Conservation (phyloP, 2,329 filamentous ascomycete genomes). For the Ceratocystis destructans region DNA sequence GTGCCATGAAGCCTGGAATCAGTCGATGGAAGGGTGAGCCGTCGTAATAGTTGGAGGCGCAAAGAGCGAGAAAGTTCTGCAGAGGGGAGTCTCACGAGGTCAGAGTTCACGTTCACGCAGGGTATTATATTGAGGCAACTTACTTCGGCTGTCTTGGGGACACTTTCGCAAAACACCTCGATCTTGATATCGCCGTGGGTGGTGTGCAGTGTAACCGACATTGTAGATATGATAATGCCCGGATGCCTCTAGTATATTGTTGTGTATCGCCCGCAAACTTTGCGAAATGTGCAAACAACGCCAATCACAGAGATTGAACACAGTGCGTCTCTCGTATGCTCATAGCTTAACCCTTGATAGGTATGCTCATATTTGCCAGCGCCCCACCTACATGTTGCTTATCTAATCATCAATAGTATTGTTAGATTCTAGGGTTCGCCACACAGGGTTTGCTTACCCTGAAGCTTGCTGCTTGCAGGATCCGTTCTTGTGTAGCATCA, state of each 20-base stretch:
- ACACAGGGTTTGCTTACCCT: background rate
- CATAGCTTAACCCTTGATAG: background rate
- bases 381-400: background rate
- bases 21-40: slow-evolving; percentile 64
- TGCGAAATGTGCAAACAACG: no score
- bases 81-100: background rate
- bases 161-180: slow-evolving; percentile 89
- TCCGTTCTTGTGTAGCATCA: background rate
- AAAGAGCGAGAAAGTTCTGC: slow-evolving; percentile 77
- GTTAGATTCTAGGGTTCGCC: background rate
- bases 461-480: background rate
- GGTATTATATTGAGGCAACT: slow-evolving; percentile 20
- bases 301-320: no score
- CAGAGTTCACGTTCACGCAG: background rate
- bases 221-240: background rate
- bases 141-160: slow-evolving; percentile 82
- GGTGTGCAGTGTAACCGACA: slow-evolving; percentile 70
- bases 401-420: background rate
- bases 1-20: slow-evolving; percentile 69
- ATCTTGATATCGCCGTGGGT: slow-evolving; percentile 83
- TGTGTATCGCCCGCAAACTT: no score
- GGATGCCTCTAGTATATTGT: background rate
- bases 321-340: background rate
- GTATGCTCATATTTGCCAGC: background rate
- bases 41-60: slow-evolving; percentile 66